Evolutionary conservation across 1,139 yeast genomes (phyloP).

Genomic region (Nakaseomyces glabratus): DNA sequence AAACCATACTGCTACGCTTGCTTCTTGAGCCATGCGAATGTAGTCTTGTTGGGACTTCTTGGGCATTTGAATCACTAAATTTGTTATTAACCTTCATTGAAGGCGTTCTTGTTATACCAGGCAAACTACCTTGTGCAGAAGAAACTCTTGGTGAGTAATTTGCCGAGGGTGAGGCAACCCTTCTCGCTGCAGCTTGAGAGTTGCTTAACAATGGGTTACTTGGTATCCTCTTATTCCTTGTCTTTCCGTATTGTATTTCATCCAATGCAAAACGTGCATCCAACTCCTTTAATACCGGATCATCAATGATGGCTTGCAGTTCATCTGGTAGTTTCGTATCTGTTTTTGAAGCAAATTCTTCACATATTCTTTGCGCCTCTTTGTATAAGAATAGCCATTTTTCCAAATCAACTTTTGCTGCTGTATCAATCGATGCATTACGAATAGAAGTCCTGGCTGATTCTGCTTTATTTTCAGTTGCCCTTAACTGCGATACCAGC

Average conservation of each 20-base stretch:
- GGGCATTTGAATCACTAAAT: slow-evolving; percentile 1
- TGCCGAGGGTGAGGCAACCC: not conserved
- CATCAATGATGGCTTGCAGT: not conserved
- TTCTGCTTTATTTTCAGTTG: not conserved
- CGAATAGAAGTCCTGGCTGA: not conserved
- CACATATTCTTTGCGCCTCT: slow-evolving; percentile 1
- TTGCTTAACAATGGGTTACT: slow-evolving; percentile 1
- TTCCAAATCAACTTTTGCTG: not conserved
- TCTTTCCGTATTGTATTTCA: not conserved
- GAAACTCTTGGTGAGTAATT: slow-evolving; percentile 4
- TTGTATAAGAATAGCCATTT: slow-evolving; percentile 1
- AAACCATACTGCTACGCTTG: slow-evolving; percentile 5
- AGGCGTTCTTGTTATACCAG: slow-evolving; percentile 26
- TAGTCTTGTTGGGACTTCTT: not conserved
- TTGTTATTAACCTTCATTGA: too few species aligned
- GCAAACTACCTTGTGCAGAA: slow-evolving; percentile 18
- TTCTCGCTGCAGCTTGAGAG: not conserved
- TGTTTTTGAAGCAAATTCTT: slow-evolving; percentile 1
- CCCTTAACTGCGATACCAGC: not conserved
- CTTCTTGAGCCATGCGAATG: slow-evolving; percentile 1
- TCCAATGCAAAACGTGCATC: slow-evolving; percentile 4
- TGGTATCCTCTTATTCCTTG: not conserved
- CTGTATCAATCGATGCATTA: not conserved
- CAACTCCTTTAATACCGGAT: slow-evolving; percentile 4
- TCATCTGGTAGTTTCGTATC: slow-evolving; percentile 2